phyloP scores from a whole-genome alignment of 23 red algal species.

The Gracilariopsis chorda region DNA sequence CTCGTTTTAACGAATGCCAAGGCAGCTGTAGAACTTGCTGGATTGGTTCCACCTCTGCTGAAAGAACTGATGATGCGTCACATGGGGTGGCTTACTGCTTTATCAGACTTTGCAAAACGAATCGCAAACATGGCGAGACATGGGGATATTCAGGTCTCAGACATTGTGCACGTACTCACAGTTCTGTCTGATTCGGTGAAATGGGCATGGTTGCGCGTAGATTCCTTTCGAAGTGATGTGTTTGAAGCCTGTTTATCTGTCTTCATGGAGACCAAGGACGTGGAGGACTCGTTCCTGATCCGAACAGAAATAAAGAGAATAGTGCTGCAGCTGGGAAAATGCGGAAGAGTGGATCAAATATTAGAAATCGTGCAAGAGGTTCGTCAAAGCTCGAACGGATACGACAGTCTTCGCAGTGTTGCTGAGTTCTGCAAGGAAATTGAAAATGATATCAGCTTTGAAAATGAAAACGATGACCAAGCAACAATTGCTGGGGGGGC shows the following conservation, averaged over 20 bases:
- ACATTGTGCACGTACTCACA: neutral
- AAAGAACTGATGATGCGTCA: neutral
- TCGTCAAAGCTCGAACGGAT: neutral
- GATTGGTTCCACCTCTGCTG: neutral
- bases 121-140: neutral
- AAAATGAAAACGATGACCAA: neutral
- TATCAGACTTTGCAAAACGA: neutral
- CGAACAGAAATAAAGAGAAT: neutral
- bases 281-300: neutral
- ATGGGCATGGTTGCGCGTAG: slow-evolving; percentile 12
- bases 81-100: neutral
- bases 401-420: neutral
- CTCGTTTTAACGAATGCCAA: neutral
- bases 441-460: neutral
- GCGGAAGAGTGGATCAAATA: neutral
- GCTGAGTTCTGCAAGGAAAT: neutral
- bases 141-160: neutral
- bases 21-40: neutral
- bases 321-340: neutral
- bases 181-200: neutral
- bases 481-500: neutral
- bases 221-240: neutral
- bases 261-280: neutral
- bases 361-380: neutral
- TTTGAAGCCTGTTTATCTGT: neutral